Evolutionary conservation across 2,329 filamentous ascomycete genomes (phyloP).

Genomic region (Pseudogymnoascus sp.): DNA sequence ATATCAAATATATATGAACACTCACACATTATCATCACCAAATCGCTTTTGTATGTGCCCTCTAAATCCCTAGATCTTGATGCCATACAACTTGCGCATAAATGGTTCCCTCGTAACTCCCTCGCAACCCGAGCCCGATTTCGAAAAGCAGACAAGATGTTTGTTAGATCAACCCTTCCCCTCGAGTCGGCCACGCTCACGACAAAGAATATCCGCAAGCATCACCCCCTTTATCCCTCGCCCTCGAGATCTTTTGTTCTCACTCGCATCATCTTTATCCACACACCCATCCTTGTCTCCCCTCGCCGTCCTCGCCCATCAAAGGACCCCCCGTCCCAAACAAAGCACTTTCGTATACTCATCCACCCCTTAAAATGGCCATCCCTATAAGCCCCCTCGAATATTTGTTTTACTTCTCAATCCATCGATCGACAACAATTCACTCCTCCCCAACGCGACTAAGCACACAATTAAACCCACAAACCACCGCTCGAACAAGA

Average conservation of each 20-base stretch:
- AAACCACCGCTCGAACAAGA: neutral
- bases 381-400: neutral
- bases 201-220: constrained; percentile 5
- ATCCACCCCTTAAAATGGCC: neutral
- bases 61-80: neutral
- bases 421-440: neutral
- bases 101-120: neutral
- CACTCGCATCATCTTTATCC: neutral
- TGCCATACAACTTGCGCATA: neutral
- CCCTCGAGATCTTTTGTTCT: neutral
- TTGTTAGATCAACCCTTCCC: neutral
- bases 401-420: neutral
- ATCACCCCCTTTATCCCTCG: neutral
- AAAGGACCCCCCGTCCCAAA: neutral
- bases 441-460: neutral
- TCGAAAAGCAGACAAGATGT: neutral
- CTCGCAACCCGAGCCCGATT: neutral
- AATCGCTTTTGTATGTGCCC: neutral
- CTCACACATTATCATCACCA: neutral
- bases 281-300: neutral
- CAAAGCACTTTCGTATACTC: neutral
- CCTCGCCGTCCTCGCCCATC: neutral
- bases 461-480: neutral
- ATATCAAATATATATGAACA: neutral
- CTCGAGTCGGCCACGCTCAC: neutral